A percentile compares a stretch with the other conserved stretches of the same genome.
phyloP scores from a whole-genome alignment of 2,329 filamentous ascomycete genomes.

The Penicillium sp. region DNA sequence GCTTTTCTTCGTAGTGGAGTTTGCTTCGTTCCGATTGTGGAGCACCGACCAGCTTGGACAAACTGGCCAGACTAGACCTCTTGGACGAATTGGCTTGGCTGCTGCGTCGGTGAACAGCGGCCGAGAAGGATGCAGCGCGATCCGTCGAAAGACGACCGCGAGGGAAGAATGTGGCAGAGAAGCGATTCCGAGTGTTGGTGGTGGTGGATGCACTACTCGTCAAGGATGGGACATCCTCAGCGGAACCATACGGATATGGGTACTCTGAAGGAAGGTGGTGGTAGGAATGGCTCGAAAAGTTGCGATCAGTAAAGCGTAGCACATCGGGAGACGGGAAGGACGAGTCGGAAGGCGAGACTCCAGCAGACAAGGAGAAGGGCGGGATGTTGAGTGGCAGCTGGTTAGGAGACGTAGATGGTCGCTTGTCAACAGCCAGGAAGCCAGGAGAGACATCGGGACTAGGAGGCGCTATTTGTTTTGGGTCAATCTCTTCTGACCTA shows the following conservation, averaged over 20 bases:
- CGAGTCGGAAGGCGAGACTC: constrained; percentile 40
- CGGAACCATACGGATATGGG: constrained; percentile 44
- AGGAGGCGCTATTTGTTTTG: constrained; percentile 21
- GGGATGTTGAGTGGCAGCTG: constrained; percentile 42
- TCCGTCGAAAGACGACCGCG: constrained; percentile 45
- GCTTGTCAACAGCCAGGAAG: constrained; percentile 39
- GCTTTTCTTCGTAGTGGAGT: constrained; percentile 46
- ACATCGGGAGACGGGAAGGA: constrained; percentile 49
- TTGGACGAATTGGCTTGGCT: constrained; percentile 45
- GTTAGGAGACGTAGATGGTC: constrained; percentile 44
- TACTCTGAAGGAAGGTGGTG: constrained; percentile 40
- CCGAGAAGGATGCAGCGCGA: constrained; percentile 47
- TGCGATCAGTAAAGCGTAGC: constrained; percentile 45
- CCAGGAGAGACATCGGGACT: constrained; percentile 40
- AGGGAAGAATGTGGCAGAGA: constrained; percentile 45
- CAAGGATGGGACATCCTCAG: constrained; percentile 52
- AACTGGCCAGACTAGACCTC: constrained; percentile 49
- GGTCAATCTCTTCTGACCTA: constrained; percentile 31
- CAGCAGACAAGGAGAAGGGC: constrained; percentile 40
- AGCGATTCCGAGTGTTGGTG: constrained; percentile 44
- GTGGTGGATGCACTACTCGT: constrained; percentile 51
- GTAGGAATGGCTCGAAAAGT: constrained; percentile 36
- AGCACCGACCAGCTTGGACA: constrained; percentile 48
- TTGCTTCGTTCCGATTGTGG: constrained; percentile 47
- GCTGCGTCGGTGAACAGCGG: constrained; percentile 38